A percentile compares a stretch with the other conserved stretches of the same genome.
Conservation (phyloP, 108 stramenopile species). For the Nannochloropsis granulata region DNA sequence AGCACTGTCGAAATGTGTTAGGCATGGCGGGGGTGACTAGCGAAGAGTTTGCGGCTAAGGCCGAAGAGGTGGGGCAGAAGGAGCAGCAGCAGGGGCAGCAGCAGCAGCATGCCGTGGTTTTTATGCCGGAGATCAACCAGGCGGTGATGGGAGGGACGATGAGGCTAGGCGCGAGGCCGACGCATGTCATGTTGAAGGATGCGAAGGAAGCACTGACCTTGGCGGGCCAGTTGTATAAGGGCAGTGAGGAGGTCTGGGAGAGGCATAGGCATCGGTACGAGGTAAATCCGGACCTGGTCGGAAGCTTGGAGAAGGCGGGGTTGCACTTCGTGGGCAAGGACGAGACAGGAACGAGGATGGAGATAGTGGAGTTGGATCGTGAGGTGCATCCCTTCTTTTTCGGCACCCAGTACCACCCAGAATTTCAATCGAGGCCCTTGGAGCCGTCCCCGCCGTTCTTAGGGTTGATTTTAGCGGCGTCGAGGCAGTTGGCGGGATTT, state of each 20-base stretch:
- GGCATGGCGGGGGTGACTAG: constrained; percentile 68
- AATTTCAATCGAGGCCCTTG: constrained; percentile 85
- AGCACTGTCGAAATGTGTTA: constrained; percentile 80
- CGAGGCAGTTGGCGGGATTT: neutral
- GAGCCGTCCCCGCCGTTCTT: constrained; percentile 87
- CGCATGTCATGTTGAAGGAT: constrained; percentile 33
- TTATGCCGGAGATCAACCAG: constrained; percentile 98
- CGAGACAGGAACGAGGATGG: constrained; percentile 85
- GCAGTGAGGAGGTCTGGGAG: constrained; percentile 51
- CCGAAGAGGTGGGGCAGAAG: constrained; percentile 1
- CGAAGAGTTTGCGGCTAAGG: constrained; percentile 66
- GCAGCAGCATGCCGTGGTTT: constrained; percentile 62
- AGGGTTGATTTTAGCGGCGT: constrained; percentile 66
- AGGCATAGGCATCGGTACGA: constrained; percentile 98
- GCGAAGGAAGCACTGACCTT: neutral
- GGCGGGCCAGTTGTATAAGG: constrained; percentile 13
- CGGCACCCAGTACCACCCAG: constrained; percentile 96
- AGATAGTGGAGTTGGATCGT: constrained; percentile 80
- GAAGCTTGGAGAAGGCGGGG: constrained; percentile 64
- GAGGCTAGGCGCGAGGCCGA: constrained; percentile 85
- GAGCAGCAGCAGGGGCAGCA: neutral
- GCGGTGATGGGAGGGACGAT: constrained; percentile 95
- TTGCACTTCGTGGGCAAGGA: constrained; percentile 83
- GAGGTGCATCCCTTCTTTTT: constrained; percentile 85
- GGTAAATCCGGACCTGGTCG: constrained; percentile 87